phyloP scores from a whole-genome alignment of 169 alveolate genomes.

The Prorocentrum cordatum region DNA sequence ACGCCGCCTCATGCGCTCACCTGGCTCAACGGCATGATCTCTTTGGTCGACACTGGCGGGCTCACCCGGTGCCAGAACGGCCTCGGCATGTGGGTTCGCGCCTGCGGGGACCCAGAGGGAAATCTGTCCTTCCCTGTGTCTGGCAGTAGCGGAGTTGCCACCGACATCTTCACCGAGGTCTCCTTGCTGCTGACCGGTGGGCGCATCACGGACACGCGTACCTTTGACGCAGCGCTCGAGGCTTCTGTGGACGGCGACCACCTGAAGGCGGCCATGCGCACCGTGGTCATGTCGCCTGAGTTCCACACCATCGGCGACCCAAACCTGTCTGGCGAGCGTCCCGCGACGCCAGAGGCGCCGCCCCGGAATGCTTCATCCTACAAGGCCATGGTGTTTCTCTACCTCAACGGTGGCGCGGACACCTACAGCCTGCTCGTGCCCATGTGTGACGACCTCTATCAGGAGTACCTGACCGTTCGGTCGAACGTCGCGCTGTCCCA shows the following conservation, averaged over 20 bases:
- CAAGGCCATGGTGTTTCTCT: constrained; percentile 19
- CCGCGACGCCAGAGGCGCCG: background rate
- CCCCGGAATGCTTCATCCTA: background rate
- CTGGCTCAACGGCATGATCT: background rate
- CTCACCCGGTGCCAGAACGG: background rate
- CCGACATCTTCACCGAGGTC: background rate
- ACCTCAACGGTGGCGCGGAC: constrained; percentile 26
- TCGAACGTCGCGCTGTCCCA: background rate
- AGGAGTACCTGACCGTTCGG: constrained; percentile 18
- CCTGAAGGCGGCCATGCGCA: constrained; percentile 11
- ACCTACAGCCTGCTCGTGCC: constrained; percentile 40
- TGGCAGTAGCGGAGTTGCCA: background rate
- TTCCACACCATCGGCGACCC: constrained; percentile 12
- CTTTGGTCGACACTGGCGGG: background rate
- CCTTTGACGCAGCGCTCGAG: constrained; percentile 6
- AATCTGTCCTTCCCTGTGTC: background rate
- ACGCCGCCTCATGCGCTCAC: background rate
- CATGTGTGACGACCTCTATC: background rate
- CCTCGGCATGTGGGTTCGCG: background rate
- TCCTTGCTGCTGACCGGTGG: constrained; percentile 49
- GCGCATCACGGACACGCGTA: background rate
- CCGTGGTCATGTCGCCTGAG: constrained; percentile 20
- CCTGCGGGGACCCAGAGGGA: background rate
- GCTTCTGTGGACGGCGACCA: background rate
- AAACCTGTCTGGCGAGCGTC: background rate